Base-by-base conservation (phyloP, 139 green algal genomes). In the Chlamydomonas eustigma region DNA sequence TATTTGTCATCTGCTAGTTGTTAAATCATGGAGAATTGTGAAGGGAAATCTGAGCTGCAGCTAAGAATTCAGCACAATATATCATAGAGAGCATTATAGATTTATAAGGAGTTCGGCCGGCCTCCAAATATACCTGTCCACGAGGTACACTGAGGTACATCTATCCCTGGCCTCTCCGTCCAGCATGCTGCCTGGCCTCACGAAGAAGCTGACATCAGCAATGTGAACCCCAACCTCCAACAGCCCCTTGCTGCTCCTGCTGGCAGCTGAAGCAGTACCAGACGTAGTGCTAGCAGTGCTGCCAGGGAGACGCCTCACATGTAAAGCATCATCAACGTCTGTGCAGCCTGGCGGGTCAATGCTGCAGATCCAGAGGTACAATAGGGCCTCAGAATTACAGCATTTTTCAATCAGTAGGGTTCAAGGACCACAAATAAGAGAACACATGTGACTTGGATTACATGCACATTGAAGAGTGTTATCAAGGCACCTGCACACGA, bases 161-260 rank as follows among this genome's bases (percentile, higher is more conserved):
- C 85, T 71, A 2, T 78, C 74, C 8, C 70, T 34, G 0, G 85
- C 85, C 79, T 90, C 85, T 6, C 77, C 51, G 44, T 90, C 85
- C 72, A 90, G 71, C 12, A 78, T 50, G 1, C 77, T 75, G 22
- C 74, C 85, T 39, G 81, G 44, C 8, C 70, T 44, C 44, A 97
- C 35, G 73, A 97, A 98, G 82, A 97, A 82, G 2, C 90, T 97
- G 30, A 98, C 94, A 77, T 98, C 94, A 3, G 94, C 94, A 75
- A 98, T 98, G 88, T 98, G 94, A 37, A 98, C 93, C 4, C 92
- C 91, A 24, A 90, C 78, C 81, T 91, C 80, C 33, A 84, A 32
- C 18, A 72, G 64, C 22, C 52, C 52, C 12, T 28, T 22, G 6
- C 52, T 58, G 44, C 12, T 18, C 4, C 44, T 12, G 18, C 65